Percentiles rank a stretch among this genome's conserved stretches.
Evolutionary conservation across 1,284 basidiomycete species (phyloP).

Genomic region (Apiotrichum domesticum): DNA sequence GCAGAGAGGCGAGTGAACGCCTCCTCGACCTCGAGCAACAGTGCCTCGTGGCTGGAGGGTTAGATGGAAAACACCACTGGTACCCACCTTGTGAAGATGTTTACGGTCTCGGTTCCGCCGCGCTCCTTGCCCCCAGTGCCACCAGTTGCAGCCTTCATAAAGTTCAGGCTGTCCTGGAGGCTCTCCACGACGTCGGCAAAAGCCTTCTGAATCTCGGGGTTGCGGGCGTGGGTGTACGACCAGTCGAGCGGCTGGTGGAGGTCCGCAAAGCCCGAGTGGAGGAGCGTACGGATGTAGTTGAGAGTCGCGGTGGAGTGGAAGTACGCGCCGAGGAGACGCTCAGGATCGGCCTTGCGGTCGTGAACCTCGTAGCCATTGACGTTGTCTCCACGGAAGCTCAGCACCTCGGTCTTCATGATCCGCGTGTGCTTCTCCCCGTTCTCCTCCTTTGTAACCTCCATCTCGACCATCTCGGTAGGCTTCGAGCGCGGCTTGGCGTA

Average conservation of each 20-base stretch:
- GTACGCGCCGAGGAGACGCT: conserved; percentile 79
- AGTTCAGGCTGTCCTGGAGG: conserved; percentile 85
- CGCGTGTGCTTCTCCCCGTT: conserved; percentile 30
- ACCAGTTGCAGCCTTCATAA: conserved; percentile 70
- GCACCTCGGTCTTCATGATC: conserved; percentile 39
- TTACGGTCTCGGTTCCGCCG: conserved; percentile 79
- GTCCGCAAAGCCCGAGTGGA: conserved; percentile 86
- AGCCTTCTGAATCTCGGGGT: conserved; percentile 65
- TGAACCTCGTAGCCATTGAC: conserved; percentile 71
- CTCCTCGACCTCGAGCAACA: conserved; percentile 90
- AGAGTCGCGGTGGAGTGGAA: conserved; percentile 92
- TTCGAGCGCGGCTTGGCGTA: conserved; percentile 95
- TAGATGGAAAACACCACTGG: not conserved
- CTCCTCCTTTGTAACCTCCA: conserved; percentile 53
- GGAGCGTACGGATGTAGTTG: conserved; percentile 82
- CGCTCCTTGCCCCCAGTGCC: conserved; percentile 52
- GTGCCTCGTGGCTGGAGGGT: conserved; percentile 71
- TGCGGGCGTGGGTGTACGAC: conserved; percentile 88
- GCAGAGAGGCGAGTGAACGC: conserved; percentile 64
- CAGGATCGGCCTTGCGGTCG: conserved; percentile 78
- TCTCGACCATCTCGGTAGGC: conserved; percentile 62
- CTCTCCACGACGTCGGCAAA: conserved; percentile 80
- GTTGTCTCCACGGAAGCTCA: conserved; percentile 74
- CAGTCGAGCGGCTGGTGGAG: conserved; percentile 85
- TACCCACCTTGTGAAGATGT: conserved; percentile 80